Evolutionary conservation across 1,139 yeast genomes (phyloP).

Genomic region (Candida buenavistaensis): DNA sequence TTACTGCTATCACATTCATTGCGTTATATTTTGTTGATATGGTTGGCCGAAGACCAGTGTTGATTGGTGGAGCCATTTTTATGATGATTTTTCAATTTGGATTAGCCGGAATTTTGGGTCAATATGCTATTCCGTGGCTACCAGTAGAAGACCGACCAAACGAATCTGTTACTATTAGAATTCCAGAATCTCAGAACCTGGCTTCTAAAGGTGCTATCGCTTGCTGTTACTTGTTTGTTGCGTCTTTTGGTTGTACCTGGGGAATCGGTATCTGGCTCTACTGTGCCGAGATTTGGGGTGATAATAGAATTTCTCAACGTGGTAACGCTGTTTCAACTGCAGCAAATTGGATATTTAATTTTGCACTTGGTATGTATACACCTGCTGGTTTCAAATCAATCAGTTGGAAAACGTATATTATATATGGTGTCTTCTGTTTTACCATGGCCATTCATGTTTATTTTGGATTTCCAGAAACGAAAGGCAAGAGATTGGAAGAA

Average conservation of each 20-base stretch:
- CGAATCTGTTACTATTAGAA: no score
- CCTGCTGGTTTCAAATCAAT: constrained; percentile 49
- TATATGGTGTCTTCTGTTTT: constrained; percentile 50
- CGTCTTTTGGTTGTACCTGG: constrained; percentile 58
- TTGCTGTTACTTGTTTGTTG: constrained; percentile 57
- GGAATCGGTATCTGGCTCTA: constrained; percentile 62
- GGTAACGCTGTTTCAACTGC: constrained; percentile 55
- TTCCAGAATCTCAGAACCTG: no score
- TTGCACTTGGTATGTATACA: constrained; percentile 54
- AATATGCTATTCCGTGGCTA: constrained; percentile 37
- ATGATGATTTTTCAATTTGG: constrained; percentile 42
- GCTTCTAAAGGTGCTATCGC: constrained; percentile 60
- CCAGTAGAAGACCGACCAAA: no score
- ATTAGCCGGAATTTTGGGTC: constrained; percentile 44
- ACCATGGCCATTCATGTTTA: constrained; percentile 60
- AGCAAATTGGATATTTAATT: constrained; percentile 55
- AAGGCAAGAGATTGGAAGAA: constrained; percentile 64
- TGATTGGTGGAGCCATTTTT: constrained; percentile 32
- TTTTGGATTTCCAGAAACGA: constrained; percentile 68
- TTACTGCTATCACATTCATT: constrained; percentile 46
- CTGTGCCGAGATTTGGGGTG: constrained; percentile 57
- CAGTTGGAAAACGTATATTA: constrained; percentile 48
- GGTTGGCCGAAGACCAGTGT: constrained; percentile 38
- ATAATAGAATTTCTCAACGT: constrained; percentile 55
- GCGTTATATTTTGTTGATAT: constrained; percentile 37